Base-by-base conservation (phyloP, 768 basidiomycete genomes). In the Serpula lacrymans region DNA sequence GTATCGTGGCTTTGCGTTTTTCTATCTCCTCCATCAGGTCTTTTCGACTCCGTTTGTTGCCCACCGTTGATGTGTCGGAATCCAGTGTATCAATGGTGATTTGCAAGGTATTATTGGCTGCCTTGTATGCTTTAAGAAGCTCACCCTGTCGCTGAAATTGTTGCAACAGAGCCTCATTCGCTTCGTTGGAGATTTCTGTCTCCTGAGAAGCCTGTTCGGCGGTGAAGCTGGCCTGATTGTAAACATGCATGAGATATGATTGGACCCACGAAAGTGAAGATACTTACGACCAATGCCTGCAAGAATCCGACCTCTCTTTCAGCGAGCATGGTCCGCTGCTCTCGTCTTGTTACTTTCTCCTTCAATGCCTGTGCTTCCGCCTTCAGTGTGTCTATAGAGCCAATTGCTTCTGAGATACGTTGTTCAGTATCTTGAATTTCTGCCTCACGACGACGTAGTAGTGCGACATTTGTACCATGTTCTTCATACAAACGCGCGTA, bases 251-350 rank as follows among this genome's bases (percentile, higher is more conserved):
- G 33, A 34, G 5, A 6, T 38, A 52, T 22, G 38, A 14, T n/a
- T 10, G 16, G 16, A 13, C 16, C n/a, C 18, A 6, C 21, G 8
- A 43, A 6, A 10, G 20, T 6, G 3, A 31, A 30, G 14, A 31
- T n/a, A 69, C 81, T 35, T 34, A 84, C 83, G 52, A 87, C 64
- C n/a, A 88, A 65, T 0, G 80, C 80, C 45, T 79, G 70, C 41
- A 84, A 53, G 53, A 82, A 84, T n/a, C 71, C 67, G n/a, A 77
- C 71, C 49, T 88, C 84, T 22, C 78, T 57, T 49, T 85, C 82
- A 0, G 69, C 65, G 4, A 78, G 57, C 9, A 58, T 53, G n/a
- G 59, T 47, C 4, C 65, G 58, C 42, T 66, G 63, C 31, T 72
- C 67, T n/a, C 63, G 60, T 21, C 69, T 60, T 14, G 37, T 44